Percentiles rank a stretch among this genome's conserved stretches.
These are phyloP conservation scores for Penicillium cinerascens DNA, from an alignment of 495 filamentous ascomycete species.

Conservation along the genomic window DNA sequence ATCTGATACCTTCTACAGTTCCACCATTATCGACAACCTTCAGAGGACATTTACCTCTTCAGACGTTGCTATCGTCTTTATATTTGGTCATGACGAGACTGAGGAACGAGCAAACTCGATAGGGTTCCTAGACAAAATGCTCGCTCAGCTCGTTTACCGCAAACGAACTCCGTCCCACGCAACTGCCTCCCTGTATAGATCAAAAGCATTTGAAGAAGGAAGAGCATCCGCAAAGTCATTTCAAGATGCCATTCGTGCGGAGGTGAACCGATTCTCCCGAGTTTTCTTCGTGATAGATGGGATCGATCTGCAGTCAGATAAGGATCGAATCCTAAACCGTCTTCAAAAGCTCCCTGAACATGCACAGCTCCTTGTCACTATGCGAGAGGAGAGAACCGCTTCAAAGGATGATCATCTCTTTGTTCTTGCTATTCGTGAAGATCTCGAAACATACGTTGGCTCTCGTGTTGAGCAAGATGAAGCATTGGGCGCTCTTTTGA, in stretches of 20 bases:
- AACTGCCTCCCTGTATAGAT: conserved; percentile 21
- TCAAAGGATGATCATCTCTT: too few relatives aligned
- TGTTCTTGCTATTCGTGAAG: conserved; percentile 14
- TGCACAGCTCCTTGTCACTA: conserved; percentile 31
- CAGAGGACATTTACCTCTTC: conserved; percentile 31
- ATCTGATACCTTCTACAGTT: conserved; percentile 16
- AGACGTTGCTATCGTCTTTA: conserved; percentile 31
- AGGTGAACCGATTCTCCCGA: conserved; percentile 32
- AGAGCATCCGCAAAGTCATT: conserved; percentile 28
- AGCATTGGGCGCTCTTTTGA: too few relatives aligned
- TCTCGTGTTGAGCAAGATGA: too few relatives aligned
- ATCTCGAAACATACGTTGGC: conserved; percentile 27
- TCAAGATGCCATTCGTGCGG: conserved; percentile 34
- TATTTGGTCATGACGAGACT: conserved; percentile 35
- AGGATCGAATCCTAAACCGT: conserved; percentile 29
- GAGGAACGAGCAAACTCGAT: conserved; percentile 20
- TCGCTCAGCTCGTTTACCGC: conserved; percentile 33
- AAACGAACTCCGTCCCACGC: conserved; percentile 23
- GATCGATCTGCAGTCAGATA: conserved; percentile 26
- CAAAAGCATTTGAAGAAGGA: conserved; percentile 16
- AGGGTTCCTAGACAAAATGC: conserved; percentile 23
- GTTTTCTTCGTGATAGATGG: conserved; percentile 34
- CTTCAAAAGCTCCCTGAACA: conserved; percentile 37
- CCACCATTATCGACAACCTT: conserved; percentile 26
- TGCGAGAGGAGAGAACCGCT: conserved; percentile 26